Conservation (phyloP, 192 early-diverging fungal species). For the Umbelopsis vinacea region DNA sequence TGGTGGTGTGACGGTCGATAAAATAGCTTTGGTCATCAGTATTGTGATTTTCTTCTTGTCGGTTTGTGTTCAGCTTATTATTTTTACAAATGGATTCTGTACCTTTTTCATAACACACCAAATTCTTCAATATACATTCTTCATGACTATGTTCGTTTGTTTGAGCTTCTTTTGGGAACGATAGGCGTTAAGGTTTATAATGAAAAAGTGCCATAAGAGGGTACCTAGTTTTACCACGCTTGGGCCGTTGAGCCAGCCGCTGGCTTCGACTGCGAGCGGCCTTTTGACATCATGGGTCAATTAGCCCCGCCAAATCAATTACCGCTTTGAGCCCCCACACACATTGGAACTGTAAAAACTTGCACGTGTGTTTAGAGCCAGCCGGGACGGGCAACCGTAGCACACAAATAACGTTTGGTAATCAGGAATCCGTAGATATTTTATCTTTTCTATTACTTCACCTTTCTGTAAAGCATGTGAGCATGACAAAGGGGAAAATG, state of each 20-base stretch:
- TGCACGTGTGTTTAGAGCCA: background rate
- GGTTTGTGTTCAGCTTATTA: background rate
- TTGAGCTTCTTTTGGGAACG: background rate
- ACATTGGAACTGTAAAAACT: background rate
- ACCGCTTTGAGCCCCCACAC: background rate
- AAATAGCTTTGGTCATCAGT: background rate
- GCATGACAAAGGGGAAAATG: background rate
- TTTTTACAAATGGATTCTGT: background rate
- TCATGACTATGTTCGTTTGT: background rate
- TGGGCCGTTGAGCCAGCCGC: slow-evolving; percentile 5
- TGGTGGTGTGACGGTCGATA: background rate
- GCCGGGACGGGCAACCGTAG: background rate
- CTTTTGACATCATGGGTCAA: slow-evolving; percentile 4
- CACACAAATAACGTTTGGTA: background rate
- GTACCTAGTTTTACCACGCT: slow-evolving; percentile 13
- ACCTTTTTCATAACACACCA: background rate
- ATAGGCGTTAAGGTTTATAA: background rate
- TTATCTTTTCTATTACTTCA: background rate
- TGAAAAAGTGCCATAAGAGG: slow-evolving; percentile 20
- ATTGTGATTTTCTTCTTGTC: background rate
- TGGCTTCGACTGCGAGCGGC: no score
- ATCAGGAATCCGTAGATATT: no score
- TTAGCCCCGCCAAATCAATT: background rate
- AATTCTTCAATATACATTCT: background rate
- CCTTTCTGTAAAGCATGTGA: background rate